phyloP scores from a whole-genome alignment of 805 yeast genomes.

The Candida mattraensis region DNA sequence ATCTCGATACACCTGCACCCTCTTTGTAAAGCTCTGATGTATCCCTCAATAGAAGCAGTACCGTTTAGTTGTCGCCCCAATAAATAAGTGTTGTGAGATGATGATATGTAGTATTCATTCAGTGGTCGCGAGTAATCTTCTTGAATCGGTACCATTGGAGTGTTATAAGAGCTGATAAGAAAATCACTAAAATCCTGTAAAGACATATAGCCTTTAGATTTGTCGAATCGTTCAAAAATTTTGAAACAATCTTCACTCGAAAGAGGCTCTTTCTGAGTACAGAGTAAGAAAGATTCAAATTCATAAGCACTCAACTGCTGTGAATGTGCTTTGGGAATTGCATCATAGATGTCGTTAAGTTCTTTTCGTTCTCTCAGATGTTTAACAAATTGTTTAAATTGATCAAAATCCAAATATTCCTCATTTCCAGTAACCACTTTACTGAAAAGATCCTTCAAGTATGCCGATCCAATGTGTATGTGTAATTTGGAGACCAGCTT shows the following conservation, averaged over 20 bases:
- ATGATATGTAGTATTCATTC: conserved; percentile 84
- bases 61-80: conserved; percentile 88
- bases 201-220: conserved; percentile 20
- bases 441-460: conserved; percentile 50
- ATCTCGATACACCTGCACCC: conserved; percentile 96
- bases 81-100: conserved; percentile 93
- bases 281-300: conserved; percentile 45
- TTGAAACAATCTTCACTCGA: no score
- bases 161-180: conserved; percentile 33
- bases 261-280: conserved; percentile 49
- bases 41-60: conserved; percentile 85
- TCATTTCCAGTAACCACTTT: conserved; percentile 50
- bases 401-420: conserved; percentile 61
- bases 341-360: conserved; percentile 39
- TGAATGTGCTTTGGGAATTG: conserved; percentile 24
- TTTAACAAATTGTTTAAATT: conserved; percentile 74
- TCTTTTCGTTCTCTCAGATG: conserved; percentile 67
- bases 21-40: conserved; percentile 78
- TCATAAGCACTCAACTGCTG: conserved; percentile 28
- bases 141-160: conserved; percentile 22
- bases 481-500: conserved; percentile 66
- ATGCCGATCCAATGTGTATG: conserved; percentile 62
- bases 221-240: conserved; percentile 40
- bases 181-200: conserved; percentile 32
- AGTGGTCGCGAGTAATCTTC: conserved; percentile 62